Evolutionary conservation across 805 yeast species (phyloP), one percentile per base, ranked within the genome.

Genomic region (Saccharomyces paradoxus): DNA sequence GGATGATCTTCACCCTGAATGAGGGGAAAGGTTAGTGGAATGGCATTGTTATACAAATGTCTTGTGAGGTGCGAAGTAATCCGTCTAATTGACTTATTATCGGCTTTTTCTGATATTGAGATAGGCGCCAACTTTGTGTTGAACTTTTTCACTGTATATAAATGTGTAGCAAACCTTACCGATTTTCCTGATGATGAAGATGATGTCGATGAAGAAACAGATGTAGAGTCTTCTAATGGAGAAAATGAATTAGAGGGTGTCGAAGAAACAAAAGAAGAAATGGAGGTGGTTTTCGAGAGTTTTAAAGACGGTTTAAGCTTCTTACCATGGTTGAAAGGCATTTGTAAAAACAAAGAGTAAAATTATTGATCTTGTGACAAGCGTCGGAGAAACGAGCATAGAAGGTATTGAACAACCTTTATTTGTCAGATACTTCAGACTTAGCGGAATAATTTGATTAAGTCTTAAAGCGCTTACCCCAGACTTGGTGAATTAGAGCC

Each of bases 121-220:
- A 75, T 72, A 30, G 88, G 87, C 56, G 77, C 77, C 50, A 80
- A 83, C 29, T 70, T 65, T 47, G 83, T 83, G 58, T 81, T 79
- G 64, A 84, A 84, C 62, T 80, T 79, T 65, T 83, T 83, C 55
- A 84, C 77, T 50, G 81, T 81, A 54, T 80, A 82, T 56, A 83
- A 71, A 49, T 79, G 72, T 6, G 78, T 64, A 0, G 89, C 86
- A 67, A 83, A 83, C 52, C 86, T 71, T 46, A 83, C 89, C 2
- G 81, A 77, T 64, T 82, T 83, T 12, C 76, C 44, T 9, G 44
- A 37, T 17, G 41, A 37, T 37, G 44, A 37, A 37, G 61, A 44
- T 14, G 66, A 53, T 12, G 61, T 54, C 12, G 60, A 50, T 1
- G 62, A 49, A 12, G 62, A 51, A 6, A 59, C 37, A 32, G 60